Evolutionary conservation across 139 green algal genomes (phyloP).

Genomic region (Chlorella sp.): DNA sequence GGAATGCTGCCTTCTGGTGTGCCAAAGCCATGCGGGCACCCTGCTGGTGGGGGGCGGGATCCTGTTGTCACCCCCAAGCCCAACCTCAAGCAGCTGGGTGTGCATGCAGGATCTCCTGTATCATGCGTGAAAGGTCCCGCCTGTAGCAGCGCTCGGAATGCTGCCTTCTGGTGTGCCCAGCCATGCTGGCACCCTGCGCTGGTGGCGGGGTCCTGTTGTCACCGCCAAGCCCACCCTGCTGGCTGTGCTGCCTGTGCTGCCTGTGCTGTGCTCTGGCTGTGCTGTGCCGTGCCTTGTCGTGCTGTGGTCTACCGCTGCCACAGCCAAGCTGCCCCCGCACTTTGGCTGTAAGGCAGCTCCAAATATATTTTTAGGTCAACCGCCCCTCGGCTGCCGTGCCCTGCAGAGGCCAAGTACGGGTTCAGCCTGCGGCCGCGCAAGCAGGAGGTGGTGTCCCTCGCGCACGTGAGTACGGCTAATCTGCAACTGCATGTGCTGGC

Average conservation of each 20-base stretch:
- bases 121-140: background rate
- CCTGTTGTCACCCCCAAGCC: background rate
- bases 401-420: slow-evolving; percentile 34
- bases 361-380: background rate
- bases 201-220: no score
- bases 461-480: background rate
- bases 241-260: background rate
- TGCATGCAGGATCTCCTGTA: background rate
- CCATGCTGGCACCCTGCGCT: no score
- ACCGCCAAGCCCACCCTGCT: background rate
- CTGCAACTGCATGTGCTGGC: no score
- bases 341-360: no score
- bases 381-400: no score
- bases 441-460: slow-evolving; percentile 18
- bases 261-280: background rate
- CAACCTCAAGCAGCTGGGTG: background rate
- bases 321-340: no score
- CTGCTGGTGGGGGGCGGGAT: no score
- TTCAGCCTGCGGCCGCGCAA: slow-evolving; percentile 39
- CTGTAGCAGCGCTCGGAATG: background rate
- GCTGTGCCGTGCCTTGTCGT: background rate
- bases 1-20: no score
- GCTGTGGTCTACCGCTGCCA: no score
- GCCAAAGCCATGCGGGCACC: no score
- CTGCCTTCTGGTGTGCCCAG: background rate